A percentile compares a stretch with the other conserved stretches of the same genome.
Evolutionary conservation across 2,329 filamentous ascomycete species (phyloP).

Genomic region (Trichophyton verrucosum): DNA sequence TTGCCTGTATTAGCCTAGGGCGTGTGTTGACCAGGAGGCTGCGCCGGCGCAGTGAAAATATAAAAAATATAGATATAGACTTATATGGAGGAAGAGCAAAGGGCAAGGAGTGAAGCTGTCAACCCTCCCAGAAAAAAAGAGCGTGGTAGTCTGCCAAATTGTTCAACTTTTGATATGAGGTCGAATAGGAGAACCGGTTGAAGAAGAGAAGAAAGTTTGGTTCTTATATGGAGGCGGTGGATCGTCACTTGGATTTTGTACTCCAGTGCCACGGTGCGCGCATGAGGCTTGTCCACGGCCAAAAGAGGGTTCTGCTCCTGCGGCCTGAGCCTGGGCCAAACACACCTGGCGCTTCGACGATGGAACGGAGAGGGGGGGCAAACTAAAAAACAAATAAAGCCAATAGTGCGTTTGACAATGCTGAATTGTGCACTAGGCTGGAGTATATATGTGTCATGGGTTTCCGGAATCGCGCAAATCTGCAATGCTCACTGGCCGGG

Average conservation of each 20-base stretch:
- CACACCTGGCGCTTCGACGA: conserved; percentile 1
- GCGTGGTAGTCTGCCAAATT: neutral
- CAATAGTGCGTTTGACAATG: conserved; percentile 5
- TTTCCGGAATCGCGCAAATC: conserved; percentile 6
- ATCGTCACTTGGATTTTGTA: neutral
- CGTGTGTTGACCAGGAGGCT: neutral
- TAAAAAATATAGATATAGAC: neutral
- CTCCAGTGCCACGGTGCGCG: neutral
- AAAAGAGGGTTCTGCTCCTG: neutral
- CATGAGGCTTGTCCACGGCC: conserved; percentile 1
- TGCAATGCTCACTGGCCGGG: neutral
- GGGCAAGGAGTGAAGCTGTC: neutral
- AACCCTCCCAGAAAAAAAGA: neutral
- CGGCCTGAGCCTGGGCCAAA: neutral
- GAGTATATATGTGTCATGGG: conserved; percentile 4
- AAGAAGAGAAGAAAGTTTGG: neutral
- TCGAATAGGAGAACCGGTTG: neutral
- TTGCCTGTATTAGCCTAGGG: neutral
- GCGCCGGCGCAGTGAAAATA: neutral
- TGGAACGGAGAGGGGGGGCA: neutral
- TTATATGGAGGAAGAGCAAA: neutral
- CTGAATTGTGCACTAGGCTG: conserved; percentile 4
- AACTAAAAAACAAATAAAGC: conserved; percentile 2
- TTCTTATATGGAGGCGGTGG: neutral
- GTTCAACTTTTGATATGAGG: neutral